A percentile compares a stretch with the other conserved stretches of the same genome.
These are phyloP conservation scores for Neofusicoccum parvum DNA, from an alignment of 2,329 filamentous ascomycete species.

Conservation along the genomic window DNA sequence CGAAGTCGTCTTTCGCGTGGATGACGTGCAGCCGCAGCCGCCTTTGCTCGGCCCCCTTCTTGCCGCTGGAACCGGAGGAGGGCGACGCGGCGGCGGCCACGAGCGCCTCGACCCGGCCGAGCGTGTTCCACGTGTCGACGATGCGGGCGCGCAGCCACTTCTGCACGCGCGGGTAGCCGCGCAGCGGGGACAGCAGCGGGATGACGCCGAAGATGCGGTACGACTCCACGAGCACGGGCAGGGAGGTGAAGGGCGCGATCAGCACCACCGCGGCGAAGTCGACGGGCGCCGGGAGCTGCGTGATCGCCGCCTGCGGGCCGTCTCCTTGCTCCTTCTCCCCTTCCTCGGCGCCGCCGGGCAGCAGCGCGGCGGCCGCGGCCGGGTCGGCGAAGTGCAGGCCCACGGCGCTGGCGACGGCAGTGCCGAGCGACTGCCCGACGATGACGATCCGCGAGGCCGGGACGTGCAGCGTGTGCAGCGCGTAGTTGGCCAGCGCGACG, in stretches of 20 bases:
- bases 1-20: constrained; percentile 77
- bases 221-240: constrained; percentile 71
- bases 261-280: constrained; percentile 81
- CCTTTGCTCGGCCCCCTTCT: no score
- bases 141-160: constrained; percentile 64
- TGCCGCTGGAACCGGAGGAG: no score
- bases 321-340: constrained; percentile 25
- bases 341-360: constrained; percentile 7
- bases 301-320: not conserved
- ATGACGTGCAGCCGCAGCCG: constrained; percentile 68
- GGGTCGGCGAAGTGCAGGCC: constrained; percentile 66
- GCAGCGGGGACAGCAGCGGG: constrained; percentile 76
- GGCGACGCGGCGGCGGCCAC: constrained; percentile 45
- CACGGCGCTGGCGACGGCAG: constrained; percentile 70
- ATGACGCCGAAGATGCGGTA: constrained; percentile 80
- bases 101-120: constrained; percentile 63
- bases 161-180: constrained; percentile 65
- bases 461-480: constrained; percentile 53
- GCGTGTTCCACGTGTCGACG: constrained; percentile 80
- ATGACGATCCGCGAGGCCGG: constrained; percentile 59
- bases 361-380: constrained; percentile 19
- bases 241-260: constrained; percentile 75
- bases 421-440: constrained; percentile 63
- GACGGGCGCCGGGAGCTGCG: not conserved
- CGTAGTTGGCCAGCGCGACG: constrained; percentile 56